Conservation (phyloP, 306 rosid genomes). For the Erythrophleum fordii region DNA sequence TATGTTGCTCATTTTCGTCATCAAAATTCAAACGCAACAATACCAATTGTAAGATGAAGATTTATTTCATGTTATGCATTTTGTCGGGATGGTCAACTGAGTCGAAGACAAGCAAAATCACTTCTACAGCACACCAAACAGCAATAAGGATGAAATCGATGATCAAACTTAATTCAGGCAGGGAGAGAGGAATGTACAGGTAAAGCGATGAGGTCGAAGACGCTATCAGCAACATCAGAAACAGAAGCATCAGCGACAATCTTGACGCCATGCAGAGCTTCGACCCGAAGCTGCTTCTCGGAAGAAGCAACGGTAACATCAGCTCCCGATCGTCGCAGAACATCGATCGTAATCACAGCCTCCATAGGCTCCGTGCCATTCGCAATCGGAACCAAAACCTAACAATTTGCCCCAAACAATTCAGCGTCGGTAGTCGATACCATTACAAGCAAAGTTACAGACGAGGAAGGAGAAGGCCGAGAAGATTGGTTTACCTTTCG, state of each 20-base stretch:
- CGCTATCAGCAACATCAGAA: constrained; percentile 52
- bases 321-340: constrained; percentile 92
- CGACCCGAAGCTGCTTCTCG: constrained; percentile 60
- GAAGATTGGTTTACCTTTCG: constrained; percentile 29
- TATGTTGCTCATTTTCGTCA: neutral
- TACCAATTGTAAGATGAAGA: neutral
- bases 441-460: neutral
- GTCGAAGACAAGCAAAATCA: neutral
- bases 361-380: constrained; percentile 91
- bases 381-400: constrained; percentile 91
- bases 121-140: neutral
- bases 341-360: constrained; percentile 82
- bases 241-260: constrained; percentile 75
- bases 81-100: neutral
- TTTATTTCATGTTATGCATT: neutral
- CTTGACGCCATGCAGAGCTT: constrained; percentile 75
- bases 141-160: neutral
- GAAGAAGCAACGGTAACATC: constrained; percentile 87
- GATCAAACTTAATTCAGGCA: neutral
- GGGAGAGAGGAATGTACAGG: constrained; percentile 55
- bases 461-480: neutral
- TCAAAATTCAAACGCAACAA: neutral
- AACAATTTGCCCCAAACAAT: neutral
- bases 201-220: constrained; percentile 81
- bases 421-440: neutral